Base-by-base conservation (phyloP, 306 rosid species). In the Begonia masoniana region DNA sequence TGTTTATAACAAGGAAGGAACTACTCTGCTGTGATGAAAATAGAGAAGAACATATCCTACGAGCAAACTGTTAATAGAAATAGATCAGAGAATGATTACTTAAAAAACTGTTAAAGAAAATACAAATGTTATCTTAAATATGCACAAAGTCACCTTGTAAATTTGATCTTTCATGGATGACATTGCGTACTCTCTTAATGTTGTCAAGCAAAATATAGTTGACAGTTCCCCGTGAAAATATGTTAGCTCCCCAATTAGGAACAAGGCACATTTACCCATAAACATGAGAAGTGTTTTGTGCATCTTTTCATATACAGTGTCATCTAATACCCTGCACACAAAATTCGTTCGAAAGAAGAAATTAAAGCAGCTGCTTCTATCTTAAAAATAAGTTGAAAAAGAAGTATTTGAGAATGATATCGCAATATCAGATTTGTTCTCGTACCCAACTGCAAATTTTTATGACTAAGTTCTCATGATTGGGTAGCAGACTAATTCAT, bases 141-240 rank as follows among this genome's bases (percentile, higher is more conserved):
- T 9, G 9, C 6, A 15, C 12, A 13, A 58, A 4, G 15, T 66
- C 62, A 85, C 94, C 94, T 80, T 82, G 67, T 59, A 82, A 43
- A 73, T 67, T 58, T 75, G 80, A 78, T 80, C 88, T 61, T 67
- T 81, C 55, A 73, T 19, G 6, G 91, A 61, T 50, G 94, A 85
- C 64, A 78, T 82, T 10, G 72, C 70, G 72, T 70, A 74, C 74
- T 82, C 95, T 0, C 65, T 46, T 61, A 85, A 71, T 1, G 91
- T 68, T 21, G 56, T 47, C 19, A 43, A 54, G 59, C 85, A 31
- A 62, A 54, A 3, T 12, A 58, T n/a, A n/a, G n/a, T n/a, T n/a
- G n/a, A n/a, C n/a, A n/a, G n/a, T n/a, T n/a, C n/a, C n/a, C n/a
- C n/a, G n/a, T n/a, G n/a, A 31, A 62, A 54, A 3, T 12, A 58